phyloP scores from a whole-genome alignment of 257 asterid species.

The Lantana camara region DNA sequence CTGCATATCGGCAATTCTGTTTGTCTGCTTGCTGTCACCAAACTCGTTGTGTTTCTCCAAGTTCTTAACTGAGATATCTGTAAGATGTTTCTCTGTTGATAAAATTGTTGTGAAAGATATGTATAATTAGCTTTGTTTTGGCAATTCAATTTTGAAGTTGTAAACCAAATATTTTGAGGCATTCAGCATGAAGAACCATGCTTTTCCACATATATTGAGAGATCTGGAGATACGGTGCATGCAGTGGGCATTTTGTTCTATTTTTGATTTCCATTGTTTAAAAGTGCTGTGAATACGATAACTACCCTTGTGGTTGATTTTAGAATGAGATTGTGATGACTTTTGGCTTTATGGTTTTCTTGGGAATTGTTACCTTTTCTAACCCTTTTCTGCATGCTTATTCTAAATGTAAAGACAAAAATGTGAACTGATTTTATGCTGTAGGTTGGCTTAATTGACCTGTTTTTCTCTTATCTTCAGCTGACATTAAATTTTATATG shows the following conservation, averaged over 20 bases:
- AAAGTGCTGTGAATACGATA: background rate
- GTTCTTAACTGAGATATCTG: background rate
- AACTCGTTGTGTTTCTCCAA: background rate
- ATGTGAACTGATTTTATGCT: background rate
- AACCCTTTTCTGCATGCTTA: background rate
- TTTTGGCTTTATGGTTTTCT: background rate
- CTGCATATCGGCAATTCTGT: background rate
- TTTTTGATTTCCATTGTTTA: too few relatives aligned
- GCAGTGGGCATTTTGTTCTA: background rate
- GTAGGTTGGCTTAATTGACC: background rate
- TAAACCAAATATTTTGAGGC: background rate
- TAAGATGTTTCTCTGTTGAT: background rate
- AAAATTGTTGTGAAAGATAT: background rate
- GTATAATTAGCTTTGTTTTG: background rate
- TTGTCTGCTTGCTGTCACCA: background rate
- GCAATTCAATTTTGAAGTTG: background rate
- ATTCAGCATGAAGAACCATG: too few relatives aligned
- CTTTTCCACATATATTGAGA: background rate
- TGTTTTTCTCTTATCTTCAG: constrained; percentile 10
- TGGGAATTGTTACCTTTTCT: background rate
- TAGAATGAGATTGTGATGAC: background rate
- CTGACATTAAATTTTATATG: constrained; percentile 7
- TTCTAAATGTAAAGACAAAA: background rate
- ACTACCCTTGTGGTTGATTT: background rate
- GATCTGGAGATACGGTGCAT: background rate